Conservation (phyloP, 306 rosid genomes). For the Chamaecrista fasciculata region DNA sequence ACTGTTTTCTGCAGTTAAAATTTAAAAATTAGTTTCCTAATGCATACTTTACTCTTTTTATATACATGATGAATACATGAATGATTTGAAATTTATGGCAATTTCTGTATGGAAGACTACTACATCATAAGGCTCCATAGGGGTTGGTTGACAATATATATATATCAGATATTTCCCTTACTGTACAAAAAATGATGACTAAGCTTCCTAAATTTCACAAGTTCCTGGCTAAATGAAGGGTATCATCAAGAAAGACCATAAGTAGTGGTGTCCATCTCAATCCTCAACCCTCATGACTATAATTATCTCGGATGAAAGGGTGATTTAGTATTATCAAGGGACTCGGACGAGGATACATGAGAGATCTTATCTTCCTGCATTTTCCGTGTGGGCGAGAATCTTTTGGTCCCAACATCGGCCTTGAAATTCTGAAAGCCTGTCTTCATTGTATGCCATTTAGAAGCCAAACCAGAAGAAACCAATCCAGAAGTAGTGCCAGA, state of each 20-base stretch:
- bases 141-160: background rate
- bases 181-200: slow-evolving; percentile 53
- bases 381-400: slow-evolving; percentile 66
- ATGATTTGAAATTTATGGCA: slow-evolving; percentile 28
- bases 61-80: background rate
- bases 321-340: slow-evolving; percentile 72
- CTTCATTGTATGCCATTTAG: slow-evolving; percentile 80
- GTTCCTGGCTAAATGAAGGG: slow-evolving; percentile 24
- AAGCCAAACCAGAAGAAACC: slow-evolving; percentile 58
- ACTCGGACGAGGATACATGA: slow-evolving; percentile 57
- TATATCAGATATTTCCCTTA: slow-evolving; percentile 32
- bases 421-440: slow-evolving; percentile 77
- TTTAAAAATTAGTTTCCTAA: slow-evolving; percentile 17
- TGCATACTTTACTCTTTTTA: slow-evolving; percentile 4
- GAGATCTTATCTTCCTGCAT: slow-evolving; percentile 51
- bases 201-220: slow-evolving; percentile 26
- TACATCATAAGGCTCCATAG: slow-evolving; percentile 27
- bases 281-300: slow-evolving; percentile 53
- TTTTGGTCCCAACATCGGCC: slow-evolving; percentile 67
- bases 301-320: slow-evolving; percentile 42
- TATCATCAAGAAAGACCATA: slow-evolving; percentile 38
- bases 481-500: slow-evolving; percentile 37
- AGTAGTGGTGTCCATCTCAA: slow-evolving; percentile 30
- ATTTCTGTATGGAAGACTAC: slow-evolving; percentile 25
- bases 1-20: slow-evolving; percentile 23